Evolutionary conservation across 441 rosid genomes (phyloP).

Genomic region (Manihot esculenta): DNA sequence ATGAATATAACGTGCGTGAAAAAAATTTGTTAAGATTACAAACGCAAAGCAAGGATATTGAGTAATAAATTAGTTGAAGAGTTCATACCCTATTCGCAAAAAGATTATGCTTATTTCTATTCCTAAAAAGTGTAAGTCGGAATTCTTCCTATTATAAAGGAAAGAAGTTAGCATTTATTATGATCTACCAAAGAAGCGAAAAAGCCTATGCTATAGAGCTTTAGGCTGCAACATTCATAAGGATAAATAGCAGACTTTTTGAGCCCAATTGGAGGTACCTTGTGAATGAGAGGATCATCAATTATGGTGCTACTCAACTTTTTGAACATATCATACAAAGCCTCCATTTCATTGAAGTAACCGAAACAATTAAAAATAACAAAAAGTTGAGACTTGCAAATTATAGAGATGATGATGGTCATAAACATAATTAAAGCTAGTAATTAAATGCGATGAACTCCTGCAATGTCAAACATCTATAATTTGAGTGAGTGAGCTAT

Average conservation of each 20-base stretch:
- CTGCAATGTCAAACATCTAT: conserved; percentile 1
- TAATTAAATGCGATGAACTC: neutral
- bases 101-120: conserved; percentile 53
- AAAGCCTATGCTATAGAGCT: neutral
- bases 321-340: conserved; percentile 63
- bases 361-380: conserved; percentile 28
- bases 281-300: conserved; percentile 55
- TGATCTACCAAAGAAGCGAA: neutral
- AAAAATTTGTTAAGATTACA: neutral
- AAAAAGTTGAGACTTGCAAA: neutral
- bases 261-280: conserved; percentile 34
- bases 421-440: neutral
- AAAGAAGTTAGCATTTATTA: conserved; percentile 1
- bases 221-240: neutral
- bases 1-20: neutral
- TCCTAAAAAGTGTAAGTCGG: conserved; percentile 50
- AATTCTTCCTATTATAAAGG: conserved; percentile 58
- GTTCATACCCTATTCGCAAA: conserved; percentile 56
- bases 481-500: neutral
- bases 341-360: conserved; percentile 68
- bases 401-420: neutral
- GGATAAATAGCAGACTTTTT: neutral
- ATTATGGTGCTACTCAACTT: conserved; percentile 52
- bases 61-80: conserved; percentile 3
- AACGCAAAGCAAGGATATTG: neutral